phyloP scores from a whole-genome alignment of 2,329 filamentous ascomycete genomes.

The Cephalotrichum gorgonifer region DNA sequence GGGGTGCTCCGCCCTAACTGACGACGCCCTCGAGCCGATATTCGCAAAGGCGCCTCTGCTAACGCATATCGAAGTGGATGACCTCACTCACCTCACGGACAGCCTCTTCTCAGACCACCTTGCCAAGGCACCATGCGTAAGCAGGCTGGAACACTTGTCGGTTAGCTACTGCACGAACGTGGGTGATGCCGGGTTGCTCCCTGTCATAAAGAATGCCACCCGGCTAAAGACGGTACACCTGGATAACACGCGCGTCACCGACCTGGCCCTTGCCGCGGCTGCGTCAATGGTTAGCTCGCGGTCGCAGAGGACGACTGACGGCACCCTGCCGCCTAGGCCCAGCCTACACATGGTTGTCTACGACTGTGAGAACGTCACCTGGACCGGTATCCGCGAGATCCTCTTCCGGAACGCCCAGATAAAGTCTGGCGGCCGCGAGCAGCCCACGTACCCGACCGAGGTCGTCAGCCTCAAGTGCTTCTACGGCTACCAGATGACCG shows the following conservation, averaged over 20 bases:
- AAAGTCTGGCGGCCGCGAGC: slow-evolving; percentile 31
- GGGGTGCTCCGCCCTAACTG: slow-evolving; percentile 64
- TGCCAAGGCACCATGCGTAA: slow-evolving; percentile 64
- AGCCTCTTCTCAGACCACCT: slow-evolving; percentile 59
- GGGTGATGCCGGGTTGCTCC: slow-evolving; percentile 74
- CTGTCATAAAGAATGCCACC: slow-evolving; percentile 66
- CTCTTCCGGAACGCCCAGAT: slow-evolving; percentile 75
- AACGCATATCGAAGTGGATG: slow-evolving; percentile 83
- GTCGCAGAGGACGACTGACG: slow-evolving; percentile 30
- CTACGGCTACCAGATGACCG: slow-evolving; percentile 90
- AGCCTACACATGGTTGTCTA: slow-evolving; percentile 75
- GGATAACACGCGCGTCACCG: slow-evolving; percentile 88
- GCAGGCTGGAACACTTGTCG: slow-evolving; percentile 66
- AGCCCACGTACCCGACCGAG: slow-evolving; percentile 57
- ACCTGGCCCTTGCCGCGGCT: slow-evolving; percentile 76
- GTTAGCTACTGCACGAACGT: slow-evolving; percentile 84
- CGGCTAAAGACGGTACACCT: slow-evolving; percentile 65
- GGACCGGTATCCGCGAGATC: slow-evolving; percentile 82
- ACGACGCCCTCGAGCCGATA: slow-evolving; percentile 61
- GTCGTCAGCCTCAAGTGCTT: slow-evolving; percentile 86
- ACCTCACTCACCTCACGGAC: slow-evolving; percentile 70
- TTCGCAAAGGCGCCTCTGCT: slow-evolving; percentile 66
- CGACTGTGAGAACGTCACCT: slow-evolving; percentile 86
- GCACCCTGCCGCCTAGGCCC: slow-evolving; percentile 34
- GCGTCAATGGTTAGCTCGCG: slow-evolving; percentile 67